Percentiles rank a stretch among this genome's conserved stretches.
These are phyloP conservation scores for Globisporangium heterothallicum DNA, from an alignment of 352 stramenopile species.

Conservation along the genomic window DNA sequence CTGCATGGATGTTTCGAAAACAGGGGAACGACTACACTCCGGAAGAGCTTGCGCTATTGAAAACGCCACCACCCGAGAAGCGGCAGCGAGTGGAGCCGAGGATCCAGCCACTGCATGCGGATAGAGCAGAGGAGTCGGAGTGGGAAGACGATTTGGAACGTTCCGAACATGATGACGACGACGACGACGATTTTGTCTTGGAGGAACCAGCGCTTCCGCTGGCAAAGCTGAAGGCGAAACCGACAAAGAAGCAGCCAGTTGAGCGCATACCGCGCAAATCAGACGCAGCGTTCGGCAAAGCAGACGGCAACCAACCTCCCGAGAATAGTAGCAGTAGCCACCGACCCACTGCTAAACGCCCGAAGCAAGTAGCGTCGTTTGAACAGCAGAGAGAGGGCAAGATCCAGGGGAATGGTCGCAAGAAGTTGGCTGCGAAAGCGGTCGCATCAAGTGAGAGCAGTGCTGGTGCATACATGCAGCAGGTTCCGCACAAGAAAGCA, in stretches of 20 bases:
- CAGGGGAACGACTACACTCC: conserved; percentile 25
- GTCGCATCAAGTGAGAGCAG: neutral
- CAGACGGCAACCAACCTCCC: neutral
- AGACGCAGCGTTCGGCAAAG: neutral
- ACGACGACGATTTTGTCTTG: conserved; percentile 5
- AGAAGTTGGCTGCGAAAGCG: conserved; percentile 12
- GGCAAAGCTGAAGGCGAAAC: conserved; percentile 3
- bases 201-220: neutral
- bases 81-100: conserved; percentile 25
- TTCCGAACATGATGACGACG: conserved; percentile 2
- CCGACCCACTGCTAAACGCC: neutral
- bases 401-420: neutral
- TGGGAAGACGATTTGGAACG: conserved; percentile 11
- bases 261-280: neutral
- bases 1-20: neutral
- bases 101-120: neutral
- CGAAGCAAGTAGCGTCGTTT: neutral
- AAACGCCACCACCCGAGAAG: conserved; percentile 27
- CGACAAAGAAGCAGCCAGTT: neutral
- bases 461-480: neutral
- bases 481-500: conserved; percentile 9
- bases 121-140: conserved; percentile 8
- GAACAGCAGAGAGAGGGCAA: neutral
- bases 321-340: too few relatives aligned
- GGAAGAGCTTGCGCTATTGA: conserved; percentile 31